Base-by-base conservation (phyloP, 495 filamentous ascomycete genomes). In the Mycothermus thermophilus region DNA sequence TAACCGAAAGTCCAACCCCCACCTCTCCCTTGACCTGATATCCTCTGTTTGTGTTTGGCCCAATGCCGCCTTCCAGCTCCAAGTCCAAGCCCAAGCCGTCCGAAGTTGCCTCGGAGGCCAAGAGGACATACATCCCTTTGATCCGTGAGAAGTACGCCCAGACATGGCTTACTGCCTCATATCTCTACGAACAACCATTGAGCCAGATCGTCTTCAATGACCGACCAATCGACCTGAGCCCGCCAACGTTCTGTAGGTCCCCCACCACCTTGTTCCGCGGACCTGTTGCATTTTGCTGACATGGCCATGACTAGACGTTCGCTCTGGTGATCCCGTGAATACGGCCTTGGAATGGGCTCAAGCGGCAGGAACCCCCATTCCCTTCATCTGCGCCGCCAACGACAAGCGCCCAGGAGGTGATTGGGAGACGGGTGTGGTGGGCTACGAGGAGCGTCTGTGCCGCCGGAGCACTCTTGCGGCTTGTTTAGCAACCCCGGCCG, bases 381-480 rank as follows among this genome's bases (percentile, higher is more conserved):
- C 79, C 5, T 74, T 84, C 22, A 72, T 85, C 38, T 83, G 78
- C 45, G 72, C 75, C 32, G 79, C 80, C 8, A 77, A 83, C 48
- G 80, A 85, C 47, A 79, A 75, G 42, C 64, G 79, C 20, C 61
- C 80, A 1, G 80, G 80, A 0, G 80, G 80, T 2, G 80, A 83
- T 39, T 85, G 80, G 80, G 79, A 83, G 43, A 79, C 75, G 4
- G 77, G 76, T 17, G 62, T 68, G 22, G 71, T 77, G 35, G 76
- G 76, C 13, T 80, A 78, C 19, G 80, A 85, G 38, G 55, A 84
- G 48, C 73, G 72, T 25, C 67, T 85, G 14, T 76, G 75, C 45
- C 63, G 79, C 35, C 64, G 80, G 36, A 81, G 76, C 50, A 83
- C 76, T 35, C 72, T 85, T 21, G 72, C 75, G 8, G 69, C 74